Evolutionary conservation across 2,329 filamentous ascomycete species (phyloP).

Genomic region (Pseudogymnoascus sp.): DNA sequence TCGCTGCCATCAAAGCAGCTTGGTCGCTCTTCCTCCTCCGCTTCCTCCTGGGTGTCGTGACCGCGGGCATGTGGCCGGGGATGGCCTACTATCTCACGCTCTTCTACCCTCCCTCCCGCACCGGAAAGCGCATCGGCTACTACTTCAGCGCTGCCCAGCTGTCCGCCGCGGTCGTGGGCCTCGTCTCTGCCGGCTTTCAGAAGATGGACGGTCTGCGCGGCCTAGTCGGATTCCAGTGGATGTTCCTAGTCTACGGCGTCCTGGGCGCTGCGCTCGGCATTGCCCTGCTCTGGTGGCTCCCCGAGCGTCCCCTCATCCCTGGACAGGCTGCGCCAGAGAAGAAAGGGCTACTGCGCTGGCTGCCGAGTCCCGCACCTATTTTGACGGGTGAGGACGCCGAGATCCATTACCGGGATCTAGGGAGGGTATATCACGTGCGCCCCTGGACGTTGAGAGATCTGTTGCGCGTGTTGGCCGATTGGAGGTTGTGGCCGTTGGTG

Average conservation of each 20-base stretch:
- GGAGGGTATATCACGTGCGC: conserved; percentile 67
- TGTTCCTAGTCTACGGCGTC: conserved; percentile 84
- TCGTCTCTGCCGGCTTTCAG: conserved; percentile 87
- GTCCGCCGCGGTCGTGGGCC: conserved; percentile 79
- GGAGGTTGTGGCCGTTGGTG: conserved; percentile 78
- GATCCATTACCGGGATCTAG: conserved; percentile 77
- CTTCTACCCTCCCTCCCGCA: conserved; percentile 82
- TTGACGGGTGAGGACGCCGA: conserved; percentile 69
- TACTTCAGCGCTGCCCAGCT: conserved; percentile 88
- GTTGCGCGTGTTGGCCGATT: conserved; percentile 65
- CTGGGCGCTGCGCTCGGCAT: conserved; percentile 66
- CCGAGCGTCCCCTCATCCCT: conserved; percentile 70
- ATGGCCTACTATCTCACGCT: conserved; percentile 90
- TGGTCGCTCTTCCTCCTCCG: conserved; percentile 68
- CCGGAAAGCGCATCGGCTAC: conserved; percentile 78
- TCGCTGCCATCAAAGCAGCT: conserved; percentile 71
- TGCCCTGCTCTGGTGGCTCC: conserved; percentile 79
- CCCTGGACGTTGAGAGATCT: conserved; percentile 70
- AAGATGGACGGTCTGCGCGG: conserved; percentile 75
- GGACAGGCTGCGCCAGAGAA: conserved; percentile 42
- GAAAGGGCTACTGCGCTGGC: conserved; percentile 51
- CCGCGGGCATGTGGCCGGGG: conserved; percentile 90
- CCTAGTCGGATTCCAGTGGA: conserved; percentile 79
- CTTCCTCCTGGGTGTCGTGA: conserved; percentile 77
- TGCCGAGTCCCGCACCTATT: conserved; percentile 64